These are phyloP conservation scores for Punica granatum DNA, from an alignment of 345 rosid genomes.

Conservation along the genomic window DNA sequence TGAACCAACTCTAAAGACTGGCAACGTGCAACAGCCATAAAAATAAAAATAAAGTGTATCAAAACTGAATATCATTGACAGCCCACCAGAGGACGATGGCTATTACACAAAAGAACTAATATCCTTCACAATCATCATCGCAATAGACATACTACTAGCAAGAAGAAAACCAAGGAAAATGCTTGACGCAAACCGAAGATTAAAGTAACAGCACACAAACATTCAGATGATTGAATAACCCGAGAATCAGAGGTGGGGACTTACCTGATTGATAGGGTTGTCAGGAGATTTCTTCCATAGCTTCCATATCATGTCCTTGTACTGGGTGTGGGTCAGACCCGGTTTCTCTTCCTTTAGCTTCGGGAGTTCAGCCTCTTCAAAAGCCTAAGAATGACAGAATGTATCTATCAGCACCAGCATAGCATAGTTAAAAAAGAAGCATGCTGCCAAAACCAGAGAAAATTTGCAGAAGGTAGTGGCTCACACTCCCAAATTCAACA, in stretches of 20 bases:
- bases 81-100: not conserved
- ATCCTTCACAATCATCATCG: not conserved
- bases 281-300: slow-evolving; percentile 99
- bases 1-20: not conserved
- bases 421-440: not conserved
- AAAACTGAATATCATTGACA: not conserved
- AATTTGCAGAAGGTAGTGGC: too few relatives aligned
- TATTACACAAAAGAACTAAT: not conserved
- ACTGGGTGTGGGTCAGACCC: slow-evolving; percentile 91
- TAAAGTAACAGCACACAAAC: not conserved
- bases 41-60: too few relatives aligned
- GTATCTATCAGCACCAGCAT: not conserved
- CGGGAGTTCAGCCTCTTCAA: slow-evolving; percentile 93
- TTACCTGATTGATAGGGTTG: slow-evolving; percentile 94
- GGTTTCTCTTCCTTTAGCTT: slow-evolving; percentile 90
- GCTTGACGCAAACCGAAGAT: not conserved
- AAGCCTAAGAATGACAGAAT: slow-evolving; percentile 38
- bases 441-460: not conserved
- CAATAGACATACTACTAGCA: not conserved
- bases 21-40: not conserved
- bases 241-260: not conserved
- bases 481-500: too few relatives aligned
- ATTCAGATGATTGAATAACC: not conserved
- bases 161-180: not conserved
- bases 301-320: slow-evolving; percentile 98